Base-by-base conservation (phyloP, 345 rosid genomes). In the Aquilaria sinensis region DNA sequence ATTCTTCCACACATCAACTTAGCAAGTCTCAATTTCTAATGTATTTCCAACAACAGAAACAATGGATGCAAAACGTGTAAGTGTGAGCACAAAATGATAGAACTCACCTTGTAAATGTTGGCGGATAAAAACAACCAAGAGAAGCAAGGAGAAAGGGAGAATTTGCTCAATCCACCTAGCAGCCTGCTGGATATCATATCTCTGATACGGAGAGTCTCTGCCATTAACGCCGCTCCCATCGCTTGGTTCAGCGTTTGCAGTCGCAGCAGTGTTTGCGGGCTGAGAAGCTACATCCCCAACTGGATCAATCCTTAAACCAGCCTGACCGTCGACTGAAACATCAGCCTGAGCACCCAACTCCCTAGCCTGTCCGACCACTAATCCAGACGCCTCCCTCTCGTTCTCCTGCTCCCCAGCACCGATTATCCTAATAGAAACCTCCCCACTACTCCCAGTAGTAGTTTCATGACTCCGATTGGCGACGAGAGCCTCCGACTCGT, bases 101-200 rank as follows among this genome's bases (percentile, higher is more conserved):
- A 37, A 46, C 57, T 75, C 64, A 94, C 99, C 99, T 84, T 95
- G 99, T 72, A 95, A 76, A 79, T 95, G 99, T 81, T 91, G 99
- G 72, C 99, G 96, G 67, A 95, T 95, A 74, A 95, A 95, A 68
- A 91, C 97, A 37, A 95, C 96, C 84, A 95, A 71, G 31, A 95
- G 90, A 77, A 95, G 99, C 85, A 95, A 75, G 61, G 96, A 91
- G 52, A 95, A 95, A 6, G 99, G 99, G 32, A 95, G 94, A 64
- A 91, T 80, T 75, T 95, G 99, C 81, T 95, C 99, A 65, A 95
- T 82, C 97, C 96, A 95, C 65, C 99, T 84, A 0, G 99, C 97
- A 71, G 97, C 96, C 70, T 95, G 97, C 83, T 91, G 99, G 69
- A 95, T 95, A 72, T 95, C 99, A 73, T 95, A 95, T 77, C 99